These are phyloP conservation scores for Colletotrichum orbiculare DNA, from an alignment of 2,329 filamentous ascomycete genomes.

Conservation along the genomic window DNA sequence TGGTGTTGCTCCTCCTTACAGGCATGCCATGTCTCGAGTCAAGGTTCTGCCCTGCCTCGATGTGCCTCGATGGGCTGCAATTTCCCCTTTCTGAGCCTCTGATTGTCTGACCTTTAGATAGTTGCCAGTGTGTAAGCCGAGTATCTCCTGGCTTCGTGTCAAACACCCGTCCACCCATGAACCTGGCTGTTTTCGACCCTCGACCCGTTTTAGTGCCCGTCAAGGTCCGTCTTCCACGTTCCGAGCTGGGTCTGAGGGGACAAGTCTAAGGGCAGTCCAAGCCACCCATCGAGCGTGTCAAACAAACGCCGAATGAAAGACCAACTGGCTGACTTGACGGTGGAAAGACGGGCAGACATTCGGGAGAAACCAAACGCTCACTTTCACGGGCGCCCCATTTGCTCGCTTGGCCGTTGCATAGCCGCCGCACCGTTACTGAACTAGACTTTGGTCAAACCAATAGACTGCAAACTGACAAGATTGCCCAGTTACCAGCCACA, in stretches of 20 bases:
- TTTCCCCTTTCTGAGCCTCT: background rate
- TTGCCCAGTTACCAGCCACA: background rate
- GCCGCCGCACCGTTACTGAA: no score
- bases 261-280: background rate
- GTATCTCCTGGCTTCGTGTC: slow-evolving; percentile 2
- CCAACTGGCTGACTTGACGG: background rate
- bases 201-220: background rate
- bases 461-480: background rate
- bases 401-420: no score
- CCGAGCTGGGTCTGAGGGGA: background rate
- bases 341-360: no score
- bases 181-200: slow-evolving; percentile 9
- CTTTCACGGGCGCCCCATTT: no score
- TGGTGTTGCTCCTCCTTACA: slow-evolving; percentile 17
- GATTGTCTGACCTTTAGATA: background rate
- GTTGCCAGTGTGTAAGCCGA: background rate
- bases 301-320: background rate
- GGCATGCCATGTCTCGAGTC: slow-evolving; percentile 25
- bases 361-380: no score
- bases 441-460: no score
- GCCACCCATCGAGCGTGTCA: background rate
- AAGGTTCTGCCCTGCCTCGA: slow-evolving; percentile 26
- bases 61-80: background rate
- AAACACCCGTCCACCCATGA: slow-evolving; percentile 1
- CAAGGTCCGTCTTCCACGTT: slow-evolving; percentile 10